A percentile compares a stretch with the other conserved stretches of the same genome.
phyloP scores from a whole-genome alignment of 805 yeast genomes.

The Schwanniomyces pseudopolymorphus region DNA sequence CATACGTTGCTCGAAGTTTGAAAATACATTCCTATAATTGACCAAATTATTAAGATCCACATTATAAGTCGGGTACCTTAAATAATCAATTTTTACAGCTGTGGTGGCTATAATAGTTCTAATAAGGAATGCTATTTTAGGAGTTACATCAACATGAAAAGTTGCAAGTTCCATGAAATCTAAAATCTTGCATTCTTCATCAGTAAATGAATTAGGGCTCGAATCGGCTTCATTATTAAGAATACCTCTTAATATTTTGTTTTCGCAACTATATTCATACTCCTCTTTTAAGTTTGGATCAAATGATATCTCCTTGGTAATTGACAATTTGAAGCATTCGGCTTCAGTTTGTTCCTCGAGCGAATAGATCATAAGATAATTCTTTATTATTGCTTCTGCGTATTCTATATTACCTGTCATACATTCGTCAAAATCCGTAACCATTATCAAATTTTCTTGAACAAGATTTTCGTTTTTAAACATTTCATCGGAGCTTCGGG shows the following conservation, averaged over 20 bases:
- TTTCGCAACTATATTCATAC: constrained; percentile 13
- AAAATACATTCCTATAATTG: background rate
- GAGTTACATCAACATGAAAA: constrained; percentile 12
- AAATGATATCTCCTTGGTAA: background rate
- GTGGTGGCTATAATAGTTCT: constrained; percentile 1
- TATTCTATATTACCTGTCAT: background rate
- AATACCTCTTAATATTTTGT: constrained; percentile 12
- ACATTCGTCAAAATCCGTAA: background rate
- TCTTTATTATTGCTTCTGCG: background rate
- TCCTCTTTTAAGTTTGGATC: constrained; percentile 10
- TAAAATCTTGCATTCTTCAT: constrained; percentile 13
- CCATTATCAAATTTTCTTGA: background rate
- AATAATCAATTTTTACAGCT: background rate
- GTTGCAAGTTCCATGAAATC: constrained; percentile 16
- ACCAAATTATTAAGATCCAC: background rate
- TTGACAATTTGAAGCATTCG: background rate
- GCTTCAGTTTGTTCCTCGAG: background rate
- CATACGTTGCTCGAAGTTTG: background rate
- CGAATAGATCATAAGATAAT: background rate
- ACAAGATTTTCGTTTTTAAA: background rate
- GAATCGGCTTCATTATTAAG: constrained; percentile 10
- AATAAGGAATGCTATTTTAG: constrained; percentile 2
- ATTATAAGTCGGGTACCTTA: background rate
- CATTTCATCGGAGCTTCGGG: background rate
- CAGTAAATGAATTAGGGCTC: constrained; percentile 14